These are phyloP conservation scores for Prunus armeniaca DNA, from an alignment of 306 rosid species.

Conservation along the genomic window DNA sequence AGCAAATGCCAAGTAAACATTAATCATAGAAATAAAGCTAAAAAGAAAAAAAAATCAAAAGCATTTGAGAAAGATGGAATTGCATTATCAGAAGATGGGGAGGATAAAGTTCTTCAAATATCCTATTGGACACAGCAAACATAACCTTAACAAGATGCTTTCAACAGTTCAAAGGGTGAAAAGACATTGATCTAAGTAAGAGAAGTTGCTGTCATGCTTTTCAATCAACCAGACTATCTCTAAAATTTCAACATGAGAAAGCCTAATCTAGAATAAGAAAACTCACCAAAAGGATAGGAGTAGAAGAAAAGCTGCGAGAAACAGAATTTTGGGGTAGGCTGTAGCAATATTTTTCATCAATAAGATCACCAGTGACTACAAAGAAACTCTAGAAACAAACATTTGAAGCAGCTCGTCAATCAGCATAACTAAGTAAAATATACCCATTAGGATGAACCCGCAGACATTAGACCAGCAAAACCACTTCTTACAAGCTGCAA, in stretches of 20 bases:
- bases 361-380: slow-evolving; percentile 18
- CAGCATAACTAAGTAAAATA: slow-evolving; percentile 20
- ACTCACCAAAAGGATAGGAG: slow-evolving; percentile 73
- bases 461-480: slow-evolving; percentile 53
- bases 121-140: background rate
- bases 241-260: background rate
- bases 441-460: slow-evolving; percentile 68
- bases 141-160: background rate
- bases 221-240: background rate
- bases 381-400: slow-evolving; percentile 12
- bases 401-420: slow-evolving; percentile 1
- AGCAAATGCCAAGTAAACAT: background rate
- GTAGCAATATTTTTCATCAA: slow-evolving; percentile 35
- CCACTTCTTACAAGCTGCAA: slow-evolving; percentile 58
- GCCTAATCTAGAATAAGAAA: background rate
- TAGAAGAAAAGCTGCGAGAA: slow-evolving; percentile 64
- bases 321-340: slow-evolving; percentile 63
- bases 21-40: background rate
- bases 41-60: background rate
- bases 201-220: background rate
- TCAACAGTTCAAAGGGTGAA: background rate
- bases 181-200: background rate
- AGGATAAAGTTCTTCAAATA: background rate
- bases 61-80: background rate
- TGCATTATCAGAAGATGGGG: background rate